A percentile compares a stretch with the other conserved stretches of the same genome.
These are phyloP conservation scores for Talinum fruticosum DNA, from an alignment of 148 eudicot species.

Conservation along the genomic window DNA sequence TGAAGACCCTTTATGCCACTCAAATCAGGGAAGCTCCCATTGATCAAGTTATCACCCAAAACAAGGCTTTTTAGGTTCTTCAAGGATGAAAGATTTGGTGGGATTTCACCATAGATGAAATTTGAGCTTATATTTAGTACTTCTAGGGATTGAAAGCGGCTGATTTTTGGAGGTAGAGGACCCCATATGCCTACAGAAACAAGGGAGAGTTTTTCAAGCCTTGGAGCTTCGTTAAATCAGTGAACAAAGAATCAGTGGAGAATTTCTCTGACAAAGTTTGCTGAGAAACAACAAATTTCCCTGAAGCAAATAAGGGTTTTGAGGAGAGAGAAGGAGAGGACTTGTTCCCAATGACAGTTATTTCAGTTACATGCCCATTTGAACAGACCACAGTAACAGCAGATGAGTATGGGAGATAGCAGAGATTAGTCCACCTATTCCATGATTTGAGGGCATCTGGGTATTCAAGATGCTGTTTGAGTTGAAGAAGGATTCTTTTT, in stretches of 20 bases:
- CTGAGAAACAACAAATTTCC: constrained; percentile 25
- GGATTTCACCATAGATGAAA: constrained; percentile 63
- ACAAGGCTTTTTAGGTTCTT: constrained; percentile 42
- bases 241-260: constrained; percentile 72
- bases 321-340: constrained; percentile 39
- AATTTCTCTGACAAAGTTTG: constrained; percentile 48
- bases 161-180: constrained; percentile 53
- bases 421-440: constrained; percentile 72
- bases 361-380: constrained; percentile 57
- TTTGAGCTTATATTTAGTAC: constrained; percentile 69
- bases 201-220: constrained; percentile 49
- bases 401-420: constrained; percentile 46
- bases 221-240: constrained; percentile 66
- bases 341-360: constrained; percentile 70
- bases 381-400: constrained; percentile 51
- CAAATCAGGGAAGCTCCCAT: constrained; percentile 71
- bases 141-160: constrained; percentile 53
- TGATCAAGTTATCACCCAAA: constrained; percentile 58
- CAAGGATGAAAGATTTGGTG: constrained; percentile 43
- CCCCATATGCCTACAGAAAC: constrained; percentile 91
- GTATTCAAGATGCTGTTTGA: constrained; percentile 63
- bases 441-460: constrained; percentile 55
- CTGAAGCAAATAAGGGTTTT: constrained; percentile 8
- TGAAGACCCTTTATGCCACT: constrained; percentile 41
- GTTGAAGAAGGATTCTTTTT: constrained; percentile 53